Percentiles rank a stretch among this genome's conserved stretches.
These are phyloP conservation scores for Kwoniella dejecticola DNA, from an alignment of 768 basidiomycete genomes.

Conservation along the genomic window DNA sequence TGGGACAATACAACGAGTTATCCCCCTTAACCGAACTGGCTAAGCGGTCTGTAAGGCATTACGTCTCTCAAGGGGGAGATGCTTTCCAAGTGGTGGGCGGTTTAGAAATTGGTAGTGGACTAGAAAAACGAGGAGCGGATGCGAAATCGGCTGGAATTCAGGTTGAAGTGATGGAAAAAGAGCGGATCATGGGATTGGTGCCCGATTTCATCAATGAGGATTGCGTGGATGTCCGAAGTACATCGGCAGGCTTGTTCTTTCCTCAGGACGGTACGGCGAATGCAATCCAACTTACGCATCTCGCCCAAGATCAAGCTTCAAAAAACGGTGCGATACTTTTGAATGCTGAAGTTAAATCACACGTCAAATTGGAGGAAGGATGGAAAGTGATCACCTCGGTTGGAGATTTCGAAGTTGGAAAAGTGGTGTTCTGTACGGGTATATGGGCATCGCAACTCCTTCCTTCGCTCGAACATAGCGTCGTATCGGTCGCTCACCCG, in stretches of 20 bases:
- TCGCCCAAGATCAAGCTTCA: constrained; percentile 3
- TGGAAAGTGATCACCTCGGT: not conserved
- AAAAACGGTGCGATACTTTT: constrained; percentile 9
- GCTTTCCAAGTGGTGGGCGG: constrained; percentile 22
- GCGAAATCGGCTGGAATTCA: constrained; percentile 2
- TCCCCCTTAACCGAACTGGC: constrained; percentile 20
- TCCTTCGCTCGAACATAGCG: constrained; percentile 3
- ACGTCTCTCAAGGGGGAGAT: not conserved
- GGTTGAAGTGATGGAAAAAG: constrained; percentile 3
- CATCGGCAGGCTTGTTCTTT: constrained; percentile 12
- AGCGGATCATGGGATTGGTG: constrained; percentile 10
- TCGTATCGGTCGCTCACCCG: constrained; percentile 24
- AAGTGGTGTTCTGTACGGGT: constrained; percentile 13
- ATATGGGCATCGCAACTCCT: constrained; percentile 27
- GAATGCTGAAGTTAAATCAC: constrained; percentile 1
- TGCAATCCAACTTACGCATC: constrained; percentile 7
- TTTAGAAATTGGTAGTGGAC: constrained; percentile 7
- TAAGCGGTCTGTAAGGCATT: constrained; percentile 15
- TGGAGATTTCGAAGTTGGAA: constrained; percentile 9
- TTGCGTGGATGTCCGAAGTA: not conserved
- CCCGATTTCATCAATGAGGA: constrained; percentile 11
- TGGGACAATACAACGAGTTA: constrained; percentile 23
- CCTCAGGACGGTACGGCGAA: constrained; percentile 22
- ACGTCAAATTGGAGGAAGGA: not conserved
- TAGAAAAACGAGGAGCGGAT: constrained; percentile 4